Percentiles rank a stretch among this genome's conserved stretches.
Conservation (phyloP, 2,329 filamentous ascomycete genomes). For the Sporothrix inflata region DNA sequence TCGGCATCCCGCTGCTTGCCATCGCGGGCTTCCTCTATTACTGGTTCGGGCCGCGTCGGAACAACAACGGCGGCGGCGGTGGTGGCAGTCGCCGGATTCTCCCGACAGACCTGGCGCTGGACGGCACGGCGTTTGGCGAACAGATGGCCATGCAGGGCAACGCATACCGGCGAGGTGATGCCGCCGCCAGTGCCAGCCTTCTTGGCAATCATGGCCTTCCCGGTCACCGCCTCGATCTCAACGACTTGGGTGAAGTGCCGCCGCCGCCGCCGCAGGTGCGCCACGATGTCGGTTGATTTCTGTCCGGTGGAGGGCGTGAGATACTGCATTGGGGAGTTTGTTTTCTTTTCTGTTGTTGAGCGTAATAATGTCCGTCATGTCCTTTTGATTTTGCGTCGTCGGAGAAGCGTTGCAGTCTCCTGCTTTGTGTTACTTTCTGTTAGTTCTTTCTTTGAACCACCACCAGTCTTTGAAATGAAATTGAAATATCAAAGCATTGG, state of each 20-base stretch:
- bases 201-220: not conserved
- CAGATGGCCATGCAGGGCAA: constrained; percentile 21
- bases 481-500: not conserved
- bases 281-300: not conserved
- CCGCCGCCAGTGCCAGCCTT: not conserved
- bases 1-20: constrained; percentile 14
- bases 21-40: not conserved
- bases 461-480: not conserved
- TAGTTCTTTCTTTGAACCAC: not conserved
- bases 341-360: not conserved
- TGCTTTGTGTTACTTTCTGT: not conserved
- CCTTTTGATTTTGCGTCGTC: not conserved
- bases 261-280: constrained; percentile 17
- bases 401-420: not conserved
- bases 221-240: not conserved
- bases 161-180: not conserved
- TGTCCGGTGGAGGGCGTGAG: not conserved
- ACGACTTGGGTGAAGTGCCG: constrained; percentile 10
- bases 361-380: not conserved
- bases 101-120: constrained; percentile 19
- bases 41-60: not conserved
- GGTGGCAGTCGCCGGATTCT: not conserved
- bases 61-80: not conserved
- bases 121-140: constrained; percentile 24
- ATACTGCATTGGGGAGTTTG: not conserved